A percentile compares a stretch with the other conserved stretches of the same genome.
Evolutionary conservation across 2,329 filamentous ascomycete species (phyloP).

Genomic region (Nemania sp.): DNA sequence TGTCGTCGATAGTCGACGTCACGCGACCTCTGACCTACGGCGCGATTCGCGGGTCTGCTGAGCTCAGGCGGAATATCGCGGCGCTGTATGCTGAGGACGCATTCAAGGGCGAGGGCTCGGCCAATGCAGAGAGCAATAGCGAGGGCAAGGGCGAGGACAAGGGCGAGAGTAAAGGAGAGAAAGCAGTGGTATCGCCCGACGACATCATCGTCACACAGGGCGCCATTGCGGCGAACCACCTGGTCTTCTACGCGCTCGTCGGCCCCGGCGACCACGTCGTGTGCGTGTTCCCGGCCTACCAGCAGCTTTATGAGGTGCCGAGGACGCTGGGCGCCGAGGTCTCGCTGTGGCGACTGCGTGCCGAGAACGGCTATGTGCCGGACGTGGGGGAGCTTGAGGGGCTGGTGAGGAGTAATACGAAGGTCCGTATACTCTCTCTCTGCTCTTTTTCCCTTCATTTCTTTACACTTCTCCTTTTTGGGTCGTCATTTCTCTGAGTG

Average conservation of each 20-base stretch:
- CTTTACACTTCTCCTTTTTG: neutral
- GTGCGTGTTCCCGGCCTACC: constrained; percentile 85
- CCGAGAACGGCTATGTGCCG: constrained; percentile 67
- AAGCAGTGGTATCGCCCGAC: constrained; percentile 44
- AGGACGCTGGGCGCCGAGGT: constrained; percentile 75
- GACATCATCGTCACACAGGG: constrained; percentile 78
- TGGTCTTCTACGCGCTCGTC: constrained; percentile 74
- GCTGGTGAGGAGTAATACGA: constrained; percentile 70
- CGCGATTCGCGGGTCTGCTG: constrained; percentile 67
- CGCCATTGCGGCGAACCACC: constrained; percentile 82
- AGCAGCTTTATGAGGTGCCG: constrained; percentile 79
- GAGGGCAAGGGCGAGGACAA: constrained; percentile 10
- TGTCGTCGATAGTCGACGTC: constrained; percentile 48
- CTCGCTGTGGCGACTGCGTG: constrained; percentile 71
- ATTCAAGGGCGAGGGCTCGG: constrained; percentile 7
- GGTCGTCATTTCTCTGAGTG: neutral
- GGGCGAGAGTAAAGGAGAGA: neutral
- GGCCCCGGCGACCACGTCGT: constrained; percentile 79
- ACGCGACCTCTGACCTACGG: constrained; percentile 71
- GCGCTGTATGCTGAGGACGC: constrained; percentile 63
- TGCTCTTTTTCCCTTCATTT: neutral
- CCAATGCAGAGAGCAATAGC: no score
- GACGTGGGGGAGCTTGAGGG: constrained; percentile 66
- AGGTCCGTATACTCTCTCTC: constrained; percentile 53
- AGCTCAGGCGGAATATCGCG: constrained; percentile 66